Evolutionary conservation across 495 filamentous ascomycete species (phyloP), one percentile per base, ranked within the genome.

Genomic region (Hypoxylon rickii): DNA sequence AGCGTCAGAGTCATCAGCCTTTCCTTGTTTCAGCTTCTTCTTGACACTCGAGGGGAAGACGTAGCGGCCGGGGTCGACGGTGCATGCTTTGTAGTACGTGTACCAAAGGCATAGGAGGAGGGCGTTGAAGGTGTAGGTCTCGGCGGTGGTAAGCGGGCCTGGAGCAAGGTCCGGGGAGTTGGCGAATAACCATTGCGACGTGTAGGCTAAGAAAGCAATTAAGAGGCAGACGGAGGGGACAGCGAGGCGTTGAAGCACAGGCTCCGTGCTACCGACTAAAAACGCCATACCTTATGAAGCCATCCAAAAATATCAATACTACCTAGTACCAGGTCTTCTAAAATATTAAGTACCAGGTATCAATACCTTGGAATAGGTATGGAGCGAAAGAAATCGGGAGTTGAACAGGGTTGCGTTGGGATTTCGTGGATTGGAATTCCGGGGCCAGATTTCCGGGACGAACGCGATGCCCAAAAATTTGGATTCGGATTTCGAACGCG

Each of bases 171-270:
- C 77, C 6, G 70, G 65, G 12, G 73, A 58, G 57, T 47, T 55
- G n/a, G 80, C 69, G 68, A 98, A 93, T 41, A 96, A 82, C 61
- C 80, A 81, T 71, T 97, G 94, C 1, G 93, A 91, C 13, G 80
- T 79, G 77, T 93, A 97, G 26, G 87, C 83, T 5, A 96, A 85
- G 64, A 95, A 92, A 57, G 70, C 69, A 59, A 96, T 89, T 22
- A 96, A 74, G 3, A 74, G 8, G 41, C 74, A 85, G 31, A 89
- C 88, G n/a, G 73, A 77, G 13, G 88, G 89, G 3, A 90, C 75
- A 16, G 86, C 85, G 41, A 90, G 74, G 33, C 69, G 58, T 45
- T 77, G 72, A 41, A 77, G 55, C 10, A 51, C 39, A 2, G 64
- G 64, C 38, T 59, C 62, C 29, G 58, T 44, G 17, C 59, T 61